Percentiles rank a stretch among this genome's conserved stretches.
Conservation (phyloP, 192 early-diverging fungal species). For the Rhizophagus clarus region DNA sequence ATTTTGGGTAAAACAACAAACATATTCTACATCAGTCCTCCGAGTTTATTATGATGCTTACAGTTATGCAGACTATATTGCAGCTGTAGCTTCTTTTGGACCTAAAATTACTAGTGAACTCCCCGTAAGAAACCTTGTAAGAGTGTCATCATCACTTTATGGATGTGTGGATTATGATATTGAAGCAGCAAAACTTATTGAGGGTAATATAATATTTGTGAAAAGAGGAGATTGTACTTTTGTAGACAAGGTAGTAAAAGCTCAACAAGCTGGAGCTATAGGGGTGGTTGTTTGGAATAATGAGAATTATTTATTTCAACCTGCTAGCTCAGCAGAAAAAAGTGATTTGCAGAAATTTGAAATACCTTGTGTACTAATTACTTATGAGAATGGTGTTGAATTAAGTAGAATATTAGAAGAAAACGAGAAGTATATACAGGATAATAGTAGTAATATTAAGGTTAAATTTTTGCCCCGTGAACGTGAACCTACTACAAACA, state of each 20-base stretch:
- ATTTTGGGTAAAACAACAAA: constrained; percentile 30
- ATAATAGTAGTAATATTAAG: not conserved
- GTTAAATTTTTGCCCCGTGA: not conserved
- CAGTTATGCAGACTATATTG: constrained; percentile 17
- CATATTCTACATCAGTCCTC: not conserved
- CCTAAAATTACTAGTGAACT: not conserved
- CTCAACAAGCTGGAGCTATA: constrained; percentile 47
- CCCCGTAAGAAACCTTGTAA: constrained; percentile 12
- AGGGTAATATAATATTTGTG: constrained; percentile 42
- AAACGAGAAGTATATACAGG: not conserved
- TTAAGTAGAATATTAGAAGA: not conserved
- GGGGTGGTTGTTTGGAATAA: constrained; percentile 45
- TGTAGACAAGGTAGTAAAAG: constrained; percentile 44
- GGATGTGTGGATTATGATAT: constrained; percentile 43
- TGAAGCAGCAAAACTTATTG: constrained; percentile 31
- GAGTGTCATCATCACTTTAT: constrained; percentile 22
- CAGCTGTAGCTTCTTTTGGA: constrained; percentile 30
- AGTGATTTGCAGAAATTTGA: not conserved
- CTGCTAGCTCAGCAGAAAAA: not conserved
- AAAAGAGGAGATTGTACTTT: constrained; percentile 49
- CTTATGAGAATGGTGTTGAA: constrained; percentile 21
- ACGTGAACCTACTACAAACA: not conserved
- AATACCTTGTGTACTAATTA: constrained; percentile 27
- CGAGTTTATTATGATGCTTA: not conserved
- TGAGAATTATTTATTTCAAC: constrained; percentile 35